These are phyloP conservation scores for Batkoa obscura DNA, from an alignment of 371 early-diverging fungal genomes.

Conservation along the genomic window DNA sequence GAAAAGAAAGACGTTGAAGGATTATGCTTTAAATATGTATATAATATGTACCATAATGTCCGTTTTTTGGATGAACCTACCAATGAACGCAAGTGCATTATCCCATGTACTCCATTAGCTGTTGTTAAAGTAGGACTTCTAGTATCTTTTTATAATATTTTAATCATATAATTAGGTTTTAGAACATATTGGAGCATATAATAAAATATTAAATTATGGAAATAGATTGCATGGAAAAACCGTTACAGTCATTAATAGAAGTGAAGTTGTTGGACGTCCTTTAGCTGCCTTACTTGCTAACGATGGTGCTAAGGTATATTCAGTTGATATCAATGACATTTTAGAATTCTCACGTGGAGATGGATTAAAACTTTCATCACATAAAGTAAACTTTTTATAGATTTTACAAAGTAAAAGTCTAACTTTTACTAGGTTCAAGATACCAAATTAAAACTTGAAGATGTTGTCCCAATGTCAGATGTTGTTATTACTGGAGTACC, in stretches of 20 bases:
- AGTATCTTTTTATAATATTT: not conserved
- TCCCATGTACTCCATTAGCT: slow-evolving; percentile 91
- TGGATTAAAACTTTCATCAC: slow-evolving; percentile 51
- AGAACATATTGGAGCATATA: slow-evolving; percentile 85
- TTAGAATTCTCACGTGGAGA: slow-evolving; percentile 72
- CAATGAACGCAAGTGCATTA: slow-evolving; percentile 68
- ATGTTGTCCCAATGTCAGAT: slow-evolving; percentile 66
- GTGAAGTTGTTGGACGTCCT: slow-evolving; percentile 93
- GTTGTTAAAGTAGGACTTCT: slow-evolving; percentile 53
- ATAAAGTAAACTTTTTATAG: slow-evolving; percentile 27
- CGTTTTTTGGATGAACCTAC: slow-evolving; percentile 64
- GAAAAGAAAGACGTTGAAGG: slow-evolving; percentile 90
- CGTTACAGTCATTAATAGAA: slow-evolving; percentile 84
- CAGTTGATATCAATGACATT: slow-evolving; percentile 77
- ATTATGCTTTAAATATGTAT: slow-evolving; percentile 76
- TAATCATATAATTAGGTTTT: slow-evolving; percentile 29
- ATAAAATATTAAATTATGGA: slow-evolving; percentile 72
- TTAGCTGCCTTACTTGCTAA: slow-evolving; percentile 92
- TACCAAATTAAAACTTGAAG: slow-evolving; percentile 42
- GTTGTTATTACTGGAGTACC: slow-evolving; percentile 96
- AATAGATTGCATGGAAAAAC: slow-evolving; percentile 84
- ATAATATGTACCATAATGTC: slow-evolving; percentile 90
- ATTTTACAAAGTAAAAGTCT: too few species aligned
- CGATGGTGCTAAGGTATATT: slow-evolving; percentile 92
- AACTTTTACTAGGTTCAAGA: slow-evolving; percentile 61